These are phyloP conservation scores for Tolypocladium album DNA, from an alignment of 2,329 filamentous ascomycete species.

Conservation along the genomic window DNA sequence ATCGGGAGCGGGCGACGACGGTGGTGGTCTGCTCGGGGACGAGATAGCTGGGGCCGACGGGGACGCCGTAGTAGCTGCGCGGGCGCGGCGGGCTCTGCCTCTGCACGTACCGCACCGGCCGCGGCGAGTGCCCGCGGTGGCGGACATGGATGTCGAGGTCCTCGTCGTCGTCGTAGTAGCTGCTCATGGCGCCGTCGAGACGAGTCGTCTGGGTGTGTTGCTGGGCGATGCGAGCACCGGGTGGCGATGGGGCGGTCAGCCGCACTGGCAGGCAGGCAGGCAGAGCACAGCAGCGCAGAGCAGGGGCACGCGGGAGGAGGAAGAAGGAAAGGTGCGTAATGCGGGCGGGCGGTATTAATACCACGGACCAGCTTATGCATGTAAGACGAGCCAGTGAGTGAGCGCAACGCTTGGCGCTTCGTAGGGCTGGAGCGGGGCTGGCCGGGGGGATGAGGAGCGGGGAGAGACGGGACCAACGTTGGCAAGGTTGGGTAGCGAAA, in stretches of 20 bases:
- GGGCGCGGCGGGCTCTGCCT: slow-evolving; percentile 22
- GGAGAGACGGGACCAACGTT: not conserved
- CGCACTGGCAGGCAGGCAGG: not conserved
- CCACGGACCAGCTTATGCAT: not conserved
- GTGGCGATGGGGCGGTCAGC: not conserved
- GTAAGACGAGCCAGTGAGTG: not conserved
- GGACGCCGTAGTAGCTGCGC: slow-evolving; percentile 27
- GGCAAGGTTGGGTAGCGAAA: too few relatives aligned
- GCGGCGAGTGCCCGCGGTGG: slow-evolving; percentile 28
- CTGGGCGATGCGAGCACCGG: not conserved
- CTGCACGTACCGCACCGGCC: slow-evolving; percentile 35
- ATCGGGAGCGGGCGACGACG: slow-evolving; percentile 28
- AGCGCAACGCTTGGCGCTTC: not conserved
- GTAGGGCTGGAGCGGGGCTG: slow-evolving; percentile 3
- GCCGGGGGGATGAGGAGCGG: not conserved
- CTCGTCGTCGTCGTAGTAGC: slow-evolving; percentile 41
- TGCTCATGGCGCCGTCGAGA: slow-evolving; percentile 6
- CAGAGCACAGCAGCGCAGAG: not conserved
- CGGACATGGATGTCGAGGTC: slow-evolving; percentile 42
- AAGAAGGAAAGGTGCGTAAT: not conserved
- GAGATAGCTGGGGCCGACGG: slow-evolving; percentile 29
- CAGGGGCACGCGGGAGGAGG: not conserved
- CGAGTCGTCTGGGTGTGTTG: not conserved
- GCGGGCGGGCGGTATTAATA: not conserved
- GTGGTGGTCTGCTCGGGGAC: slow-evolving; percentile 35